phyloP scores from a whole-genome alignment of 2,329 filamentous ascomycete genomes.

The Stachybotrys chartarum region DNA sequence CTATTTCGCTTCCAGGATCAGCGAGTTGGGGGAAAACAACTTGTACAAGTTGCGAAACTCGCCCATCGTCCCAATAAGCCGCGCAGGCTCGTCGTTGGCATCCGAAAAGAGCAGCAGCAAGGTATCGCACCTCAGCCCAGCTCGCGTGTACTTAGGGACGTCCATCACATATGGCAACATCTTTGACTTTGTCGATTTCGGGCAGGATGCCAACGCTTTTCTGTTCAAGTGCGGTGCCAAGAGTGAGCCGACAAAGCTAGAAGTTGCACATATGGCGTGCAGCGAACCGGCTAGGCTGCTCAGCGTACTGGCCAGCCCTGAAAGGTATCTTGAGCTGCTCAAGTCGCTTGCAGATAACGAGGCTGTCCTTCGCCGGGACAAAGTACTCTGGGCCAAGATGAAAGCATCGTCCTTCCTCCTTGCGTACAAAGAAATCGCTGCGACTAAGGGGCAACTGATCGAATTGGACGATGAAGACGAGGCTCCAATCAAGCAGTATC shows the following conservation, averaged over 20 bases:
- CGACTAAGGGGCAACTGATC: constrained; percentile 37
- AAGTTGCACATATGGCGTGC: constrained; percentile 79
- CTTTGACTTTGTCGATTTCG: constrained; percentile 96
- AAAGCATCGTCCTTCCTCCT: constrained; percentile 70
- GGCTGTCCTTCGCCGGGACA: constrained; percentile 66
- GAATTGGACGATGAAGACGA: constrained; percentile 55
- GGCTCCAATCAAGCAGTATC: constrained; percentile 66
- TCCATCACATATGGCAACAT: constrained; percentile 71
- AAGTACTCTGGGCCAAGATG: constrained; percentile 69
- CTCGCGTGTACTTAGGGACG: constrained; percentile 71
- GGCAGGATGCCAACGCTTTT: constrained; percentile 79
- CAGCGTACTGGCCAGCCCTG: constrained; percentile 68
- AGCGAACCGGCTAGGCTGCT: constrained; percentile 77
- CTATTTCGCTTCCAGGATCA: constrained; percentile 74
- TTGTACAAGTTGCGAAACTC: constrained; percentile 55
- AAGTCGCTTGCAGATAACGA: constrained; percentile 72
- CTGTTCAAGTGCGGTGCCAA: constrained; percentile 85
- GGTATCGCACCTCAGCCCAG: constrained; percentile 50
- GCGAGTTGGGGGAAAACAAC: constrained; percentile 60
- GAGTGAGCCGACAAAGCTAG: constrained; percentile 77
- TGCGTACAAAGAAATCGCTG: constrained; percentile 67
- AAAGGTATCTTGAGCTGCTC: constrained; percentile 81
- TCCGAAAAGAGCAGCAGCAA: constrained; percentile 32
- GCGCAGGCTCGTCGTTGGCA: constrained; percentile 17
- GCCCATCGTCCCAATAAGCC: constrained; percentile 62